These are phyloP conservation scores for Pestalotiopsis sp. DNA, from an alignment of 2,329 filamentous ascomycete species.

Conservation along the genomic window DNA sequence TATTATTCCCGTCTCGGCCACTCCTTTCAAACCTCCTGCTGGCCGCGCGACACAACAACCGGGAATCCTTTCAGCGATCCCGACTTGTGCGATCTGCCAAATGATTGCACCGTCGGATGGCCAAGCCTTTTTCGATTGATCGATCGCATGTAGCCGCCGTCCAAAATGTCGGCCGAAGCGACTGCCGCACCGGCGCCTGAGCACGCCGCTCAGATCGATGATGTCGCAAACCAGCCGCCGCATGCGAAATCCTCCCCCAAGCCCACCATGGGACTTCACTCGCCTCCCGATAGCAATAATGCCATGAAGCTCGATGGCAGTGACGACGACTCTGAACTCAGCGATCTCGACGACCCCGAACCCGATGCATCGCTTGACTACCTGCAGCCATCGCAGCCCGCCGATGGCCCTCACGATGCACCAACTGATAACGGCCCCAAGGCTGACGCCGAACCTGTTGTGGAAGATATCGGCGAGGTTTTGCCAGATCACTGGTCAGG, in stretches of 20 bases:
- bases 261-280: conserved; percentile 54
- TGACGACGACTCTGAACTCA: conserved; percentile 62
- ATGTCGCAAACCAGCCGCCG: conserved; percentile 25
- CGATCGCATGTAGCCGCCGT: conserved; percentile 46
- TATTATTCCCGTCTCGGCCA: conserved; percentile 7
- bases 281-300: conserved; percentile 66
- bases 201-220: conserved; percentile 29
- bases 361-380: conserved; percentile 22
- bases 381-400: not conserved
- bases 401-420: not conserved
- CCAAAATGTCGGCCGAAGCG: conserved; percentile 59
- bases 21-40: not conserved
- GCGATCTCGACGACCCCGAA: conserved; percentile 61
- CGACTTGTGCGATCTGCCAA: not conserved
- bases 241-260: conserved; percentile 38
- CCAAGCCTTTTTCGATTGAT: conserved; percentile 16
- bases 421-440: conserved; percentile 16
- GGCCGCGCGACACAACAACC: not conserved
- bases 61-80: not conserved
- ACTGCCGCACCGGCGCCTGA: conserved; percentile 50
- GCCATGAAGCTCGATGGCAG: conserved; percentile 60
- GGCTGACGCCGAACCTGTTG: conserved; percentile 31
- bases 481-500: conserved; percentile 89
- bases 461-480: conserved; percentile 74
- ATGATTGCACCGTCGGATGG: conserved; percentile 8